phyloP scores from a whole-genome alignment of 2,329 filamentous ascomycete species.

The Neofusicoccum umdonicola region DNA sequence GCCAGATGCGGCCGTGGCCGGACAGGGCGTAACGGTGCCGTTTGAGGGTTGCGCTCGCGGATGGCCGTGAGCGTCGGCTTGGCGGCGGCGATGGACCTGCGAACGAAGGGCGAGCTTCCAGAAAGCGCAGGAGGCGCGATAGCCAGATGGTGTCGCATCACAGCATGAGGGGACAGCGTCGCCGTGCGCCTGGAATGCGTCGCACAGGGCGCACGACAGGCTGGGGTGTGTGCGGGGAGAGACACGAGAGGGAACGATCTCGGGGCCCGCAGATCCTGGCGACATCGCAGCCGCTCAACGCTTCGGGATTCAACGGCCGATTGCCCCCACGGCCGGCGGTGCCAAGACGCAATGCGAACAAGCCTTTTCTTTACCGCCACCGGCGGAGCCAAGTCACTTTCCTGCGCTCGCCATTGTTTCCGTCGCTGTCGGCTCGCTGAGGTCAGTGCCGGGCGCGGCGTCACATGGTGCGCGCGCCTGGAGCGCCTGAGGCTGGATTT shows the following conservation, averaged over 20 bases:
- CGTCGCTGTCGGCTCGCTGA: background rate
- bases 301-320: background rate
- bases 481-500: background rate
- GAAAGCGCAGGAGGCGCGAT: background rate
- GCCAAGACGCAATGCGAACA: background rate
- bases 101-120: background rate
- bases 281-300: too few relatives aligned
- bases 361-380: background rate
- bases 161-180: background rate
- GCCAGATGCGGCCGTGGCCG: background rate
- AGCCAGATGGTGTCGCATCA: background rate
- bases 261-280: background rate
- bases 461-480: background rate
- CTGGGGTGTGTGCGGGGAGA: background rate
- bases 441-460: background rate
- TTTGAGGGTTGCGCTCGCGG: background rate
- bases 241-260: background rate
- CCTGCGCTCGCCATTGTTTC: background rate
- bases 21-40: constrained; percentile 7
- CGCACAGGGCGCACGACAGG: background rate
- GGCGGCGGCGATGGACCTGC: background rate
- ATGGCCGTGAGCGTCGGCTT: background rate
- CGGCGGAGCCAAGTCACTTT: background rate
- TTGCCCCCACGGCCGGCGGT: background rate
- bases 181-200: background rate